phyloP scores from a whole-genome alignment of 129 eudicot genomes.

The Chrysanthemum seticuspe region DNA sequence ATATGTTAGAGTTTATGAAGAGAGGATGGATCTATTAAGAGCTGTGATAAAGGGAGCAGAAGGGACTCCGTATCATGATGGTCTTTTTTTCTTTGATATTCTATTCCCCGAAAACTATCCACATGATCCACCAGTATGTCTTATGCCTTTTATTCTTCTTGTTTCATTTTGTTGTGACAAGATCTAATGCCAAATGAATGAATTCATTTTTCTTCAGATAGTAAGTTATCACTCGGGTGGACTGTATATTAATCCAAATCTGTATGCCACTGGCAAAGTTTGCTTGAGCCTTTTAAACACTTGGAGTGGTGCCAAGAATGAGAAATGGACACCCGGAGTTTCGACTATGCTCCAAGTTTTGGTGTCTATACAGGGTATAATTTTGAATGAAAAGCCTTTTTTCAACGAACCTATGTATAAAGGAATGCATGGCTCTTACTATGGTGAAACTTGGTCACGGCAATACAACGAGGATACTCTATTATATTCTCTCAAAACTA shows the following conservation, averaged over 20 bases:
- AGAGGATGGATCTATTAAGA: conserved; percentile 88
- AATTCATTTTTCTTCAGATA: conserved; percentile 35
- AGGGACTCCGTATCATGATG: conserved; percentile 93
- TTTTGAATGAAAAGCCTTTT: conserved; percentile 68
- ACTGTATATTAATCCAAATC: conserved; percentile 68
- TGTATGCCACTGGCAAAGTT: conserved; percentile 52
- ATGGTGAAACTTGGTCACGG: conserved; percentile 28
- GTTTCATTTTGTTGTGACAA: neutral
- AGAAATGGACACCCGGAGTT: conserved; percentile 57
- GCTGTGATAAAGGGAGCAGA: conserved; percentile 86
- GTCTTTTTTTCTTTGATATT: conserved; percentile 85
- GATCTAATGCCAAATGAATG: neutral
- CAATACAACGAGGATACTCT: conserved; percentile 46
- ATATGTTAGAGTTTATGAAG: conserved; percentile 77
- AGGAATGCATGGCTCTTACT: conserved; percentile 4
- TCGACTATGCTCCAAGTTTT: conserved; percentile 85
- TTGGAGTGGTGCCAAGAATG: conserved; percentile 55
- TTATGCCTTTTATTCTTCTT: neutral
- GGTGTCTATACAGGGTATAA: conserved; percentile 77
- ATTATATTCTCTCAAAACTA: conserved; percentile 49
- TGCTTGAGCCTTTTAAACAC: conserved; percentile 81
- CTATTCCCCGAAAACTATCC: conserved; percentile 65
- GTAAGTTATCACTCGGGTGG: conserved; percentile 79
- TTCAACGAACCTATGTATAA: conserved; percentile 62
- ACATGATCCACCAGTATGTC: conserved; percentile 69